Conservation (phyloP, 2,329 filamentous ascomycete species). For the Phialocephala subalpina region DNA sequence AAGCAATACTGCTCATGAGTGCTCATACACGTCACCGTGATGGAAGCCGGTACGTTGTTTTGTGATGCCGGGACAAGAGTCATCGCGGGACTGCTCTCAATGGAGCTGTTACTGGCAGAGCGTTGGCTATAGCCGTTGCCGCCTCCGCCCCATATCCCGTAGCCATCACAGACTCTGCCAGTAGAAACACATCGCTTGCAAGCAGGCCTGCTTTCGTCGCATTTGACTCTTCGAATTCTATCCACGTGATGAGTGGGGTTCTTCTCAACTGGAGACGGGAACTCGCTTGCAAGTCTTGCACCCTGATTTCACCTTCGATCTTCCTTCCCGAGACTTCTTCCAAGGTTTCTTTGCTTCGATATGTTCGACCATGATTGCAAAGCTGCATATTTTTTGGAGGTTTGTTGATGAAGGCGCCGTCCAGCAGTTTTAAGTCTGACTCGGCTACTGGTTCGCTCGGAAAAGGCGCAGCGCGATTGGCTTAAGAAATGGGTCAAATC, state of each 20-base stretch:
- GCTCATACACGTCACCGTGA: slow-evolving; percentile 40
- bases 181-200: slow-evolving; percentile 36
- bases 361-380: background rate
- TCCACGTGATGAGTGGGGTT: slow-evolving; percentile 36
- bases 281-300: slow-evolving; percentile 52
- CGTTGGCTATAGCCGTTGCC: background rate
- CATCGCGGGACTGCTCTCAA: slow-evolving; percentile 29
- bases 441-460: slow-evolving; percentile 1
- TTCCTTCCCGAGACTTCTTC: background rate
- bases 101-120: background rate
- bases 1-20: slow-evolving; percentile 48
- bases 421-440: background rate
- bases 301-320: slow-evolving; percentile 50
- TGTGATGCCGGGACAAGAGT: background rate
- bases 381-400: background rate
- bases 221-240: slow-evolving; percentile 37
- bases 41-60: slow-evolving; percentile 47
- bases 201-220: slow-evolving; percentile 35
- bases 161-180: slow-evolving; percentile 36
- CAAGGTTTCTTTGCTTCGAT: background rate
- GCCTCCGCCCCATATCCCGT: slow-evolving; percentile 45
- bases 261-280: slow-evolving; percentile 39
- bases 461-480: background rate
- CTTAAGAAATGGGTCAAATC: background rate
- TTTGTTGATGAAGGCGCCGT: background rate